A percentile compares a stretch with the other conserved stretches of the same genome.
phyloP scores from a whole-genome alignment of 2,329 filamentous ascomycete genomes.

The Knufia fluminis region DNA sequence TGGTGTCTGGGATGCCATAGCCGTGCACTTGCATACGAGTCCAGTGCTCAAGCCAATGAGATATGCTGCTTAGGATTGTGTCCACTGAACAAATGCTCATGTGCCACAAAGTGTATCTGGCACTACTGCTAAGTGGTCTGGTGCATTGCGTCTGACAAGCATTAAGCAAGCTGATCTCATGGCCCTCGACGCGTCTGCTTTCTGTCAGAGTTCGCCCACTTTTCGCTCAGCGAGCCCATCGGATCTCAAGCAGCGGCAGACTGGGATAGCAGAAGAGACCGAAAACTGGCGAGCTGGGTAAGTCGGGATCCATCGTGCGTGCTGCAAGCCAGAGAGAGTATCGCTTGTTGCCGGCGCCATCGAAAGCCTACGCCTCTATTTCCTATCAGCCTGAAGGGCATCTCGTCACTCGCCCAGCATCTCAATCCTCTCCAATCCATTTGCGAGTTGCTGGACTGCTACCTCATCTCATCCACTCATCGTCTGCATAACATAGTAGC shows the following conservation, averaged over 20 bases:
- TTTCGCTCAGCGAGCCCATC: conserved; percentile 1
- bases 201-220: conserved; percentile 5
- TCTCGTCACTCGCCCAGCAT: conserved; percentile 3
- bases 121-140: conserved; percentile 6
- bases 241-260: not conserved
- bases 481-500: conserved; percentile 3
- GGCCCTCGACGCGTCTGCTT: not conserved
- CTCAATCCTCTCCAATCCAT: conserved; percentile 15
- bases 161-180: conserved; percentile 6
- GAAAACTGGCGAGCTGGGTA: not conserved
- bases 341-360: conserved; percentile 9
- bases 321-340: not conserved
- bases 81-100: conserved; percentile 7
- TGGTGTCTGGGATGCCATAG: not conserved
- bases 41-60: conserved; percentile 2
- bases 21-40: conserved; percentile 9
- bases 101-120: conserved; percentile 11
- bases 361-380: not conserved
- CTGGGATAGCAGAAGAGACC: not conserved
- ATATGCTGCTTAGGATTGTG: not conserved
- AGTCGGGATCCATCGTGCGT: conserved; percentile 1
- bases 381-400: not conserved
- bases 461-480: conserved; percentile 21
- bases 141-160: conserved; percentile 7
- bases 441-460: conserved; percentile 19